These are phyloP conservation scores for Rhodotorula sp. DNA, from an alignment of 1,284 basidiomycete species.

Conservation along the genomic window DNA sequence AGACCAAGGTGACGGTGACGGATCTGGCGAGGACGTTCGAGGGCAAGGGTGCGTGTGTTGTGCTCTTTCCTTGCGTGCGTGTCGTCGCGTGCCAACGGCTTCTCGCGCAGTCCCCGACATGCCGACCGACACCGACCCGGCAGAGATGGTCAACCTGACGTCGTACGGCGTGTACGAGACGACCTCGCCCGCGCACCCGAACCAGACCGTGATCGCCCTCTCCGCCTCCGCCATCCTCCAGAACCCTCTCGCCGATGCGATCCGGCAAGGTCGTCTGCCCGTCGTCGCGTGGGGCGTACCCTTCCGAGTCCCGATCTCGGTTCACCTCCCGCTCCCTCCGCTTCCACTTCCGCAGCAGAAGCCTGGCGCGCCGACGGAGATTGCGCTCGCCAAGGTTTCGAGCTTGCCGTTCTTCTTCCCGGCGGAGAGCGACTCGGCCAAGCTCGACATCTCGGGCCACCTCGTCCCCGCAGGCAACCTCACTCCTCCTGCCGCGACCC, in stretches of 20 bases:
- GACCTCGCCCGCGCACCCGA: constrained; percentile 5
- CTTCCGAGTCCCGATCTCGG: constrained; percentile 34
- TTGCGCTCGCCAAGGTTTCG: constrained; percentile 36
- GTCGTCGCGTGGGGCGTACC: constrained; percentile 30
- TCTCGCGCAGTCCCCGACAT: constrained; percentile 31
- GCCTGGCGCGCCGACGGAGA: neutral
- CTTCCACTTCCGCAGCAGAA: neutral
- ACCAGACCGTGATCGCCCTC: constrained; percentile 26
- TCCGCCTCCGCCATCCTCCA: constrained; percentile 9
- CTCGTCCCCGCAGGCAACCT: constrained; percentile 36
- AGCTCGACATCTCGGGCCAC: constrained; percentile 31
- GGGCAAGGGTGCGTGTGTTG: constrained; percentile 1
- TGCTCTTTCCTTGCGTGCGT: no score
- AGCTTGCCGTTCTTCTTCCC: constrained; percentile 38
- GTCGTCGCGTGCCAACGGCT: neutral
- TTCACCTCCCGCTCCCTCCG: constrained; percentile 22
- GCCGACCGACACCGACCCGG: constrained; percentile 28
- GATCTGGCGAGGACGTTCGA: neutral
- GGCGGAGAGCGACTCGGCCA: constrained; percentile 9
- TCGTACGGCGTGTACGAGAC: constrained; percentile 19
- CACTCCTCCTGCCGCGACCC: neutral
- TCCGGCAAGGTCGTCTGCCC: constrained; percentile 14
- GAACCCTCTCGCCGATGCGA: constrained; percentile 23
- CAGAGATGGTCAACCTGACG: constrained; percentile 18
- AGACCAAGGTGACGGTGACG: constrained; percentile 2